These are phyloP conservation scores for Dactylonectria estremocensis DNA, from an alignment of 2,329 filamentous ascomycete genomes.

Conservation along the genomic window DNA sequence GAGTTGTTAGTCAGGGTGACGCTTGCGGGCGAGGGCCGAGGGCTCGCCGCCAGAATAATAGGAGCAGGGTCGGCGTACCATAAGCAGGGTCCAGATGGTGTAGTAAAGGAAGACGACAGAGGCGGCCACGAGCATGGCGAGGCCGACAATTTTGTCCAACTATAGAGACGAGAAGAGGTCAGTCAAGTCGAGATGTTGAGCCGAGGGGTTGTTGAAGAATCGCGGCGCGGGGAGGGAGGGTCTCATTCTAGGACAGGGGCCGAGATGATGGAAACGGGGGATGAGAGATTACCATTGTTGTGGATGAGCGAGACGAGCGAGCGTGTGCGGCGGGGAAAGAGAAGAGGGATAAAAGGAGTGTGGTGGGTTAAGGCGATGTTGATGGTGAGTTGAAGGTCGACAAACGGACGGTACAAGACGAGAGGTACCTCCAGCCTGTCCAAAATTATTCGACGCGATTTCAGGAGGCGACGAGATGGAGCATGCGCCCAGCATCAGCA, in stretches of 20 bases:
- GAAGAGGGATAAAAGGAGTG: conserved; percentile 41
- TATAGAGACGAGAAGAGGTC: conserved; percentile 57
- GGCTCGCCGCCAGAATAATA: conserved; percentile 14
- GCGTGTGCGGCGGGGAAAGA: conserved; percentile 22
- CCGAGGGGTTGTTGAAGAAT: conserved; percentile 44
- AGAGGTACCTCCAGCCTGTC: conserved; percentile 43
- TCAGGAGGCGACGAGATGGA: conserved; percentile 41
- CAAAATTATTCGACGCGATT: conserved; percentile 43
- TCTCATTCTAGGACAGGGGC: conserved; percentile 34
- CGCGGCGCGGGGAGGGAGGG: conserved; percentile 40
- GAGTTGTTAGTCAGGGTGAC: conserved; percentile 33
- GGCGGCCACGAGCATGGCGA: conserved; percentile 78
- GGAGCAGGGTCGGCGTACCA: conserved; percentile 73
- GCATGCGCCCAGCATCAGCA: conserved; percentile 25
- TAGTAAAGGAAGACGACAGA: conserved; percentile 85
- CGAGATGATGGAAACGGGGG: neutral
- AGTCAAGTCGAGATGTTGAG: conserved; percentile 27
- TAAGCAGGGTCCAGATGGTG: conserved; percentile 96
- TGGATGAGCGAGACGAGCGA: conserved; percentile 40
- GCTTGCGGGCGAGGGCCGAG: conserved; percentile 11
- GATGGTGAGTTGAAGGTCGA: conserved; percentile 32
- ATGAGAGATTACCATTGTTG: conserved; percentile 45
- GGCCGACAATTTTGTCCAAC: conserved; percentile 88
- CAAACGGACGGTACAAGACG: conserved; percentile 26
- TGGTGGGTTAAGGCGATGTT: conserved; percentile 34